Evolutionary conservation across 1,139 yeast genomes (phyloP), one percentile per base, ranked within the genome.

Genomic region (Hyphopichia burtonii): DNA sequence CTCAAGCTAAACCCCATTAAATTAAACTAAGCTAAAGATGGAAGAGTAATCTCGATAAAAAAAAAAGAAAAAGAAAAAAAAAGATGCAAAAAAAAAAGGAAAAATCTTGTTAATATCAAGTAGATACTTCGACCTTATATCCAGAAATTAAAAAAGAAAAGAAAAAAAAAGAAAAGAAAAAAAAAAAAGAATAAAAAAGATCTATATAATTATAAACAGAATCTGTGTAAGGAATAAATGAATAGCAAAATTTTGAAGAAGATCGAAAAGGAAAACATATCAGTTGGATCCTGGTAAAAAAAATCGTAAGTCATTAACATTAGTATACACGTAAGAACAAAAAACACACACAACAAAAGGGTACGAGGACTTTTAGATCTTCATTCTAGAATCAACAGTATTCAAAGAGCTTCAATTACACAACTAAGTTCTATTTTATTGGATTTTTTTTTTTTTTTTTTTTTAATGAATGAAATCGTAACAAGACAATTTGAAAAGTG

Each of bases 51-150:
- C 15, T 11, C 7, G 12, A 11, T 8, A 27, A 27, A 6, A 11
- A 27, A 31, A 31, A 31, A 31, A 31, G 15, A 31, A 31, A 31
- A 31, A 31, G 11, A 31, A 31, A 31, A 31, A 31, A 31, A 31
- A 31, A 31, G 15, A 31, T 14, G 15, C 6, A 31, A 31, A 16
- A 31, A 31, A 31, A 31, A 16, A 31, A 31, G 11, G 18, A 31
- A 14, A 31, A 31, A 14, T n/a, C n/a, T n/a, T n/a, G n/a, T n/a
- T n/a, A n/a, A n/a, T n/a, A n/a, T n/a, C n/a, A n/a, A n/a, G n/a
- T n/a, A n/a, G n/a, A n/a, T n/a, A n/a, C n/a, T n/a, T n/a, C n/a
- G n/a, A n/a, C n/a, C n/a, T n/a, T n/a, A n/a, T n/a, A n/a, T n/a
- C n/a, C n/a, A n/a, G n/a, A n/a, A n/a, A n/a, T n/a, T n/a, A 31